Conservation (phyloP, 257 asterid species). For the Nicotiana otophora region DNA sequence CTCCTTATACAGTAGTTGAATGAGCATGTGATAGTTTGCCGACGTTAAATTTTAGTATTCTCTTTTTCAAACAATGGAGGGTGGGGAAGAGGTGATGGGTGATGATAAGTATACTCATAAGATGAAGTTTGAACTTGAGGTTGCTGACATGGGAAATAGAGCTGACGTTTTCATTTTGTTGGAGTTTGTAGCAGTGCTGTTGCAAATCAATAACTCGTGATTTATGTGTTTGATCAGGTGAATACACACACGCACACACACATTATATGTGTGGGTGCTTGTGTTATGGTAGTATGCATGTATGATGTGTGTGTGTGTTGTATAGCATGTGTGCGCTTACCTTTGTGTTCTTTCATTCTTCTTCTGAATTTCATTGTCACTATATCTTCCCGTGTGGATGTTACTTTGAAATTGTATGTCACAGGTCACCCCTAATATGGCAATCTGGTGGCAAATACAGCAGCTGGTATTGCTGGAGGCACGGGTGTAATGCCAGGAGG, state of each 20-base stretch:
- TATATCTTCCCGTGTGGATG: not conserved
- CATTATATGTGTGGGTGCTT: not conserved
- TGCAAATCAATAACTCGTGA: not conserved
- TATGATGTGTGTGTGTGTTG: not conserved
- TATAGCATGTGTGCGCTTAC: not conserved
- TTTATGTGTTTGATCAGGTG: not conserved
- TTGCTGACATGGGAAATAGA: not conserved
- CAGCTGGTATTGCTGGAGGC: constrained; percentile 99
- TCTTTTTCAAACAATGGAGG: not conserved
- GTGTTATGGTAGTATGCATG: not conserved
- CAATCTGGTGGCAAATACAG: constrained; percentile 73
- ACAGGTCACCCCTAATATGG: constrained; percentile 96
- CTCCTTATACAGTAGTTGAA: not conserved
- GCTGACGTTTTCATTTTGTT: not conserved
- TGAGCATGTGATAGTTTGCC: not conserved
- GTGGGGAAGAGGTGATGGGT: not conserved
- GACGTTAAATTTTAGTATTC: not conserved
- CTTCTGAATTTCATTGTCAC: not conserved
- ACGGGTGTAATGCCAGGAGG: constrained; percentile 97
- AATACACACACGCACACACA: not conserved
- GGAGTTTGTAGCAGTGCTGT: not conserved
- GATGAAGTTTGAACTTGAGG: not conserved
- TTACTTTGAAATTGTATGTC: constrained; percentile 4
- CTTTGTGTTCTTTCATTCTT: not conserved
- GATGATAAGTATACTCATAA: not conserved